Evolutionary conservation across 2,329 filamentous ascomycete genomes (phyloP).

Genomic region (Paracamarosporium sp.): DNA sequence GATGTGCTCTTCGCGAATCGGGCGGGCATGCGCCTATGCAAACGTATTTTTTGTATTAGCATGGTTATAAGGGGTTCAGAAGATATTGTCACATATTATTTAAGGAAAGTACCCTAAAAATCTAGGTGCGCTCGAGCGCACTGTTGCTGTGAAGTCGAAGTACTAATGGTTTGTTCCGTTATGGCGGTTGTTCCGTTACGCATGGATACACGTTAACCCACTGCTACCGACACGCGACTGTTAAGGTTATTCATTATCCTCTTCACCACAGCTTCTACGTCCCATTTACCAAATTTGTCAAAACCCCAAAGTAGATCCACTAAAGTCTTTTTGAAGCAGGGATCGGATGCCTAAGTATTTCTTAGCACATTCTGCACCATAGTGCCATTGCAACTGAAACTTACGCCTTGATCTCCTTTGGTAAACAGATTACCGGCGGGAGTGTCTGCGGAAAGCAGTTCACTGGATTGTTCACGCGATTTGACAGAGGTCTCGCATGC

Average conservation of each 20-base stretch:
- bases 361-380: not conserved
- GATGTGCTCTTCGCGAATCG: too few species aligned
- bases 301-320: conserved; percentile 12
- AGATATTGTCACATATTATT: too few species aligned
- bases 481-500: not conserved
- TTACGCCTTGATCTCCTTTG: not conserved
- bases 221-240: conserved; percentile 14
- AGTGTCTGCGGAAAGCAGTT: not conserved
- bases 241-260: conserved; percentile 14
- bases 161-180: too few species aligned
- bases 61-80: too few species aligned
- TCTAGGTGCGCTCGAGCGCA: too few species aligned
- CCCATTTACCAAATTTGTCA: not conserved
- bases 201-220: too few species aligned
- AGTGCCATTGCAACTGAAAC: not conserved
- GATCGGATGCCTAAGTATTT: not conserved
- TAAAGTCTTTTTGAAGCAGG: conserved; percentile 4
- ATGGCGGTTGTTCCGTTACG: too few species aligned
- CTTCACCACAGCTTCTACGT: not conserved
- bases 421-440: conserved; percentile 7
- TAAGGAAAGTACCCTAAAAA: too few species aligned
- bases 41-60: too few species aligned
- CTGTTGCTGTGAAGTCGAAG: too few species aligned
- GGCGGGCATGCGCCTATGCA: too few species aligned
- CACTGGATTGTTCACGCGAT: not conserved